phyloP scores from a whole-genome alignment of 352 stramenopile species.

The Phytophthora pluvialis region DNA sequence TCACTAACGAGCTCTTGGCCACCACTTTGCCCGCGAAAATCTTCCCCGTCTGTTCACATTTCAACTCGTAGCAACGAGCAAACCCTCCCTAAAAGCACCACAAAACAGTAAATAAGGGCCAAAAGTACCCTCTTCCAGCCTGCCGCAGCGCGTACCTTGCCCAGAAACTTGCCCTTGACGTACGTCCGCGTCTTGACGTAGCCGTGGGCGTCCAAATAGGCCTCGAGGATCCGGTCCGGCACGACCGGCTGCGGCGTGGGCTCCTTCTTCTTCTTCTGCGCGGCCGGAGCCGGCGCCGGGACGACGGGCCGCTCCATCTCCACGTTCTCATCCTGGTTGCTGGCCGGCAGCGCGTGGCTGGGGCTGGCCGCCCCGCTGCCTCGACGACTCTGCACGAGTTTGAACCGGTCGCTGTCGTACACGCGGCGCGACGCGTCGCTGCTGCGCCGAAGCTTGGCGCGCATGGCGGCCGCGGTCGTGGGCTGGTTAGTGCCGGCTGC shows the following conservation, averaged over 20 bases:
- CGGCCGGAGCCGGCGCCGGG: conserved; percentile 2
- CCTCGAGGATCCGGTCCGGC: conserved; percentile 73
- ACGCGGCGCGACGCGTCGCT: conserved; percentile 31
- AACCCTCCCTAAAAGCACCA: conserved; percentile 91
- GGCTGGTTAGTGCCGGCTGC: conserved; percentile 2
- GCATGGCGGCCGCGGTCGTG: neutral
- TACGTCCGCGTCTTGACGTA: conserved; percentile 81
- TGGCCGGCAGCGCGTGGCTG: neutral
- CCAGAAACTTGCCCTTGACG: conserved; percentile 93
- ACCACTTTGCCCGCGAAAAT: conserved; percentile 98
- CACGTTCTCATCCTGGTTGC: conserved; percentile 23
- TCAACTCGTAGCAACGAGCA: conserved; percentile 97
- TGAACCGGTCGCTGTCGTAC: conserved; percentile 45
- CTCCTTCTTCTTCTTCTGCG: conserved; percentile 43
- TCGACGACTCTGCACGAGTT: conserved; percentile 44
- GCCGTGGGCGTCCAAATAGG: conserved; percentile 56
- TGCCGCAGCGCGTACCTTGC: conserved; percentile 72
- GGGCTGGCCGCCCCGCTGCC: conserved; percentile 24
- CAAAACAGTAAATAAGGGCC: conserved; percentile 3
- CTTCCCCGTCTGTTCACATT: conserved; percentile 91
- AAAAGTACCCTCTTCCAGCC: neutral
- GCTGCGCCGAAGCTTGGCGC: conserved; percentile 22
- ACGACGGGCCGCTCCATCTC: conserved; percentile 17
- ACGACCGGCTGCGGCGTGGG: conserved; percentile 46
- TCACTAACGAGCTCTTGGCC: conserved; percentile 96